Percentiles rank a stretch among this genome's conserved stretches.
These are phyloP conservation scores for Rostrohypoxylon terebratum DNA, from an alignment of 495 filamentous ascomycete genomes.

Conservation along the genomic window DNA sequence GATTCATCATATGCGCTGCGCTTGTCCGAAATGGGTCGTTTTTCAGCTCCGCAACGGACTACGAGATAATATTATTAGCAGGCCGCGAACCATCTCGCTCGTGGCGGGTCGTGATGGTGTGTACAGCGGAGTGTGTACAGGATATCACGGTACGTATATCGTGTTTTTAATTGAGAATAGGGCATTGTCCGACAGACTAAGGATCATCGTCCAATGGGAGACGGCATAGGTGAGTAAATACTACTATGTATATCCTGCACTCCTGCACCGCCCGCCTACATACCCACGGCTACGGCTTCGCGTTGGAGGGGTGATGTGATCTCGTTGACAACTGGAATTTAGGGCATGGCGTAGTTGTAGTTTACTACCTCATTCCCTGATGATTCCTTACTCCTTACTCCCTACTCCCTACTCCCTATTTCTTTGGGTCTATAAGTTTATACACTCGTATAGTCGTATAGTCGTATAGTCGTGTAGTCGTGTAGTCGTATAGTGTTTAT, in stretches of 20 bases:
- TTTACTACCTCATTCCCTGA: not conserved
- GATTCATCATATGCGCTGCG: constrained; percentile 13
- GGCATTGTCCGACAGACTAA: constrained; percentile 20
- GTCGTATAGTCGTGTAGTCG: too few relatives aligned
- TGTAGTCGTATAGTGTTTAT: constrained; percentile 5
- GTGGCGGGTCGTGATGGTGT: constrained; percentile 37
- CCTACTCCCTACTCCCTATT: not conserved
- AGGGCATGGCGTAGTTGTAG: not conserved
- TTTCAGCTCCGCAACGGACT: constrained; percentile 18
- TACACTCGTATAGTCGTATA: constrained; percentile 3
- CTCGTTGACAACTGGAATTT: constrained; percentile 21
- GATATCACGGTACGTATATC: constrained; percentile 16
- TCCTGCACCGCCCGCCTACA: constrained; percentile 28
- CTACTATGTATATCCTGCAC: constrained; percentile 19
- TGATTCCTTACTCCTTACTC: not conserved
- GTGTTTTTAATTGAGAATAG: constrained; percentile 13
- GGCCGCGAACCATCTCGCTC: constrained; percentile 15
- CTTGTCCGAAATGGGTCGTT: constrained; percentile 9
- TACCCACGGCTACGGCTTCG: not conserved
- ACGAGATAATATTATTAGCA: constrained; percentile 8
- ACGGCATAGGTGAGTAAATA: constrained; percentile 23
- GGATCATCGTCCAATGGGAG: constrained; percentile 22
- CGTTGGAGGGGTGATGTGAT: constrained; percentile 37
- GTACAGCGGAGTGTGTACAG: constrained; percentile 18
- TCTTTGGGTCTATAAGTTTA: not conserved